Evolutionary conservation across 495 filamentous ascomycete species (phyloP).

Genomic region (Bacidia gigantensis): DNA sequence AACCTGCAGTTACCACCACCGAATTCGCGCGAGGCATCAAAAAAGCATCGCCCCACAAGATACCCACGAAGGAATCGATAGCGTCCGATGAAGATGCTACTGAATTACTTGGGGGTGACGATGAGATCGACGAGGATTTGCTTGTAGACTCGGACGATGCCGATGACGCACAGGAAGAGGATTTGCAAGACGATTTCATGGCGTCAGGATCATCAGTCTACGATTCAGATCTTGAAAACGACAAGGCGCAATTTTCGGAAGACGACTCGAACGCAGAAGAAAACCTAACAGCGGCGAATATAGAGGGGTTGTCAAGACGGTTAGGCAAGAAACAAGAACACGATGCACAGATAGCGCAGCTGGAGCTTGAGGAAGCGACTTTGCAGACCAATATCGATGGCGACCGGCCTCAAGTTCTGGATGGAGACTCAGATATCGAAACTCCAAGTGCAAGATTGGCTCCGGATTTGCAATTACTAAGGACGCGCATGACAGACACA

Average conservation of each 20-base stretch:
- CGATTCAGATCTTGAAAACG: constrained; percentile 57
- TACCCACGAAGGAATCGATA: constrained; percentile 33
- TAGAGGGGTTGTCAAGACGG: constrained; percentile 74
- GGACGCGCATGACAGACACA: constrained; percentile 83
- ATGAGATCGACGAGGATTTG: constrained; percentile 32
- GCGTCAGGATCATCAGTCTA: constrained; percentile 50
- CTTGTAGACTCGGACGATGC: constrained; percentile 20
- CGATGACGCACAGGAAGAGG: constrained; percentile 36
- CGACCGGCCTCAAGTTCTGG: constrained; percentile 62
- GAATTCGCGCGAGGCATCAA: constrained; percentile 18
- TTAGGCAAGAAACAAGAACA: constrained; percentile 62
- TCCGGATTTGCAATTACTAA: constrained; percentile 78
- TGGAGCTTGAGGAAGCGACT: constrained; percentile 64
- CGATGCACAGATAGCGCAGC: constrained; percentile 52
- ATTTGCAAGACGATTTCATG: constrained; percentile 43
- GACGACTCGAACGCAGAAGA: constrained; percentile 89
- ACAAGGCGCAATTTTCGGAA: constrained; percentile 73
- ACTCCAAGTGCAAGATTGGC: constrained; percentile 44
- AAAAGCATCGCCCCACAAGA: constrained; percentile 26
- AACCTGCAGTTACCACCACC: background rate
- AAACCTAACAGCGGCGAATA: constrained; percentile 88
- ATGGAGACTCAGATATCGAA: constrained; percentile 39
- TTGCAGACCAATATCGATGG: constrained; percentile 89
- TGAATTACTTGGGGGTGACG: constrained; percentile 34
- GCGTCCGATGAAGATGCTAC: constrained; percentile 28